A percentile compares a stretch with the other conserved stretches of the same genome.
phyloP scores from a whole-genome alignment of 2,329 filamentous ascomycete species.

The Plectosphaerella cucumerina region DNA sequence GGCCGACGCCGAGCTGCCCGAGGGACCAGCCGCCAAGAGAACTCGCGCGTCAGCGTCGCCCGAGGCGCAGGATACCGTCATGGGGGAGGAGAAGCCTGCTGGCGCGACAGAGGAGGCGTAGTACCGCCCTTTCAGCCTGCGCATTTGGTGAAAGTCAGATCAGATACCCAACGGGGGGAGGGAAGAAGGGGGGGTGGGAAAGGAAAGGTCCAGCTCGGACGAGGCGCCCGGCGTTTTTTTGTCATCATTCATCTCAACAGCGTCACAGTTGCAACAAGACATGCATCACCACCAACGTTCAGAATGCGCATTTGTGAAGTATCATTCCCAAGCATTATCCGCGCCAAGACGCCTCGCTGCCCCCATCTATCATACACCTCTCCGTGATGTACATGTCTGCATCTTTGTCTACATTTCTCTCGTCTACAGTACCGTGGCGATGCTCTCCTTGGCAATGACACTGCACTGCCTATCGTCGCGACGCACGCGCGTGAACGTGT shows the following conservation, averaged over 20 bases:
- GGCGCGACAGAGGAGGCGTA: not conserved
- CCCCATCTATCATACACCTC: no score
- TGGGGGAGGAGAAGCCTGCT: not conserved
- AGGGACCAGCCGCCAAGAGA: slow-evolving; percentile 39
- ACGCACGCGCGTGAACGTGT: slow-evolving; percentile 84
- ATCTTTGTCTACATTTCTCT: no score
- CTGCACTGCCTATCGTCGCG: slow-evolving; percentile 84
- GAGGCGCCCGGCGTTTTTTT: not conserved
- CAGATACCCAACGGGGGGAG: no score
- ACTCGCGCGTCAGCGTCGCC: slow-evolving; percentile 11
- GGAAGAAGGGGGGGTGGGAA: not conserved
- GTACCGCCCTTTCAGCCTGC: no score
- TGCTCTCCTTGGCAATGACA: slow-evolving; percentile 69
- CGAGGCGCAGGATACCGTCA: slow-evolving; percentile 1
- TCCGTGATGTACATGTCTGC: no score
- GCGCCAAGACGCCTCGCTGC: no score
- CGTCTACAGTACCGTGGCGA: slow-evolving; percentile 41
- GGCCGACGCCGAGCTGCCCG: slow-evolving; percentile 43
- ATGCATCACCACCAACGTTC: no score
- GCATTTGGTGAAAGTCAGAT: no score
- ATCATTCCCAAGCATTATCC: no score
- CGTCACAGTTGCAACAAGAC: no score
- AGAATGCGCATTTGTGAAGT: no score
- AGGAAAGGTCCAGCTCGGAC: not conserved
- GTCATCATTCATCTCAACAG: no score